Conservation (phyloP, 768 basidiomycete species). For the Multifurca ochricompacta region DNA sequence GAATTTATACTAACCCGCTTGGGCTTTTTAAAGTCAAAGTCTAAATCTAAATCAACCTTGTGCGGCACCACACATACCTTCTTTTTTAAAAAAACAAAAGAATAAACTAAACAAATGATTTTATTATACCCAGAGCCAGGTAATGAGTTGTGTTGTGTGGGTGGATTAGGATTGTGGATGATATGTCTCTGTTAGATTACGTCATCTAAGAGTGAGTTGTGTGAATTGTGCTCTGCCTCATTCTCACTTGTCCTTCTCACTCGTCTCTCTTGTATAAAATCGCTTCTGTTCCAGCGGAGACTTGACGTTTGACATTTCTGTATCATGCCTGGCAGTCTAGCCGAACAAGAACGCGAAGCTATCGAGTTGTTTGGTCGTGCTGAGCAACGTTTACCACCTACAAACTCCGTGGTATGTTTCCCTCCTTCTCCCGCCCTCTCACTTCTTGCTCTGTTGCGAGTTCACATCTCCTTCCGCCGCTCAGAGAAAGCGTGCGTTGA, state of each 20-base stretch:
- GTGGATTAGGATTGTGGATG: too few relatives aligned
- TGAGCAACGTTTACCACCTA: conserved; percentile 32
- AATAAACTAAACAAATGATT: too few relatives aligned
- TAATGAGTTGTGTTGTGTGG: too few relatives aligned
- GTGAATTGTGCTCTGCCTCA: neutral
- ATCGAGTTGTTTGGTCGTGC: conserved; percentile 39
- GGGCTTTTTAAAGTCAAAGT: too few relatives aligned
- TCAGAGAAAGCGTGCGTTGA: conserved; percentile 47
- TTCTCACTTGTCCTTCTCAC: neutral
- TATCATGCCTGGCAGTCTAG: conserved; percentile 10
- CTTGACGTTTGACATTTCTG: neutral
- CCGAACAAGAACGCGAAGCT: conserved; percentile 34
- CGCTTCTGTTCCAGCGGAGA: neutral
- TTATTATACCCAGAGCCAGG: too few relatives aligned
- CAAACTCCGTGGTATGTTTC: conserved; percentile 33
- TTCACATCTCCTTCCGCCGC: neutral
- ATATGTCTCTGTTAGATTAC: neutral
- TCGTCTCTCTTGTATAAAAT: neutral
- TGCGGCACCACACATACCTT: too few relatives aligned
- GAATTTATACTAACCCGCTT: too few relatives aligned
- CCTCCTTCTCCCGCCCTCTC: neutral
- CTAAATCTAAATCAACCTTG: too few relatives aligned
- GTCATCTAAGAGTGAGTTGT: neutral
- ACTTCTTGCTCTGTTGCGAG: conserved; percentile 3
- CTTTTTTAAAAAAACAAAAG: too few relatives aligned